Conservation (phyloP, 2,329 filamentous ascomycete genomes). For the Ceratocystis diversiconidia region DNA sequence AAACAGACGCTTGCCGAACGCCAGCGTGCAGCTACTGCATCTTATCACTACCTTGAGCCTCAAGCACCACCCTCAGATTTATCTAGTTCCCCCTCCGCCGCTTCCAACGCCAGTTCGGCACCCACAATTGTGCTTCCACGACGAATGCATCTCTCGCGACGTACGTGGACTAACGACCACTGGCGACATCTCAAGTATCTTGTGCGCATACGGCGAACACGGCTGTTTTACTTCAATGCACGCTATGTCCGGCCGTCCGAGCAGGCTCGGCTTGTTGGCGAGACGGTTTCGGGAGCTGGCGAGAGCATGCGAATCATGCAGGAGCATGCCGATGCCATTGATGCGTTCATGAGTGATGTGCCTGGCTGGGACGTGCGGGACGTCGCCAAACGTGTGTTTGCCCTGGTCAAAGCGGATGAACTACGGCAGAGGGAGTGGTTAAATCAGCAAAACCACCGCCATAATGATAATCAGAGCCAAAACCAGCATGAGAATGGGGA, state of each 20-base stretch:
- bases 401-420: constrained; percentile 19
- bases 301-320: constrained; percentile 35
- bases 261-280: constrained; percentile 32
- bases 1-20: not conserved
- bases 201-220: constrained; percentile 34
- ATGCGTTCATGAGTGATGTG: constrained; percentile 36
- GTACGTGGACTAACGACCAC: constrained; percentile 36
- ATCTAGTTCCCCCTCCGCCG: constrained; percentile 9
- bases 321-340: constrained; percentile 45
- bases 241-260: constrained; percentile 13
- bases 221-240: constrained; percentile 28
- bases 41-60: constrained; percentile 15
- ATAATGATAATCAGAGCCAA: not conserved
- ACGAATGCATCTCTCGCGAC: constrained; percentile 27
- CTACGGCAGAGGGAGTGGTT: constrained; percentile 15
- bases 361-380: constrained; percentile 35
- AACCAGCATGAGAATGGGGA: not conserved
- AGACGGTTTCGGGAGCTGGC: constrained; percentile 34
- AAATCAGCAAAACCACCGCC: not conserved
- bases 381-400: constrained; percentile 39
- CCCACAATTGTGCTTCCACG: constrained; percentile 18
- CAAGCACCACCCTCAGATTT: not conserved
- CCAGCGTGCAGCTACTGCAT: constrained; percentile 9
- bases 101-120: constrained; percentile 23
- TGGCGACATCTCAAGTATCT: constrained; percentile 41